Evolutionary conservation across 805 yeast species (phyloP).

Genomic region (Sugiyamaella boreocaroliniensis): DNA sequence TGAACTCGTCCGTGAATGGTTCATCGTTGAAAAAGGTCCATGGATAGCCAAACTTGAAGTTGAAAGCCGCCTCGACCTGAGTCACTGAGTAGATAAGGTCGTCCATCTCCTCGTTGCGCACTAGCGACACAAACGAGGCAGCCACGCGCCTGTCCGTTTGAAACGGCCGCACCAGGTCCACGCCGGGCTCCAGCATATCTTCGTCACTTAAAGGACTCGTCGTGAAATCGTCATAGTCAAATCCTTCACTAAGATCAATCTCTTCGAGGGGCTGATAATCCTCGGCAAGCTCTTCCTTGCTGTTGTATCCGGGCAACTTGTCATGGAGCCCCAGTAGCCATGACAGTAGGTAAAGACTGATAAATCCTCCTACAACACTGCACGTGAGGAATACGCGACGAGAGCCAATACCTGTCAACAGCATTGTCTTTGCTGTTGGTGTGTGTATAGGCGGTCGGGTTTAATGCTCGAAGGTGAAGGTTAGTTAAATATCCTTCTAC

Average conservation of each 20-base stretch:
- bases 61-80: conserved; percentile 60
- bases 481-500: no score
- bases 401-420: no score
- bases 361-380: no score
- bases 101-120: conserved; percentile 54
- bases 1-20: conserved; percentile 57
- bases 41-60: conserved; percentile 67
- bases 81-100: conserved; percentile 47
- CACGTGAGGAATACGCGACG: no score
- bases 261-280: neutral
- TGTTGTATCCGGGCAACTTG: neutral
- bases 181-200: conserved; percentile 2
- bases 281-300: neutral
- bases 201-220: conserved; percentile 1
- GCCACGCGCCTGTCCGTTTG: conserved; percentile 37
- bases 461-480: no score
- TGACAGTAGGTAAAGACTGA: no score
- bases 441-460: no score
- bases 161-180: neutral
- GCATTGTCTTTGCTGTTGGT: no score
- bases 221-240: neutral
- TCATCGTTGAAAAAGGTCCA: conserved; percentile 75
- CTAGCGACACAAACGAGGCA: conserved; percentile 73
- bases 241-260: conserved; percentile 1
- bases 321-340: no score